Evolutionary conservation across 306 rosid species (phyloP).

Genomic region (Vicia villosa): DNA sequence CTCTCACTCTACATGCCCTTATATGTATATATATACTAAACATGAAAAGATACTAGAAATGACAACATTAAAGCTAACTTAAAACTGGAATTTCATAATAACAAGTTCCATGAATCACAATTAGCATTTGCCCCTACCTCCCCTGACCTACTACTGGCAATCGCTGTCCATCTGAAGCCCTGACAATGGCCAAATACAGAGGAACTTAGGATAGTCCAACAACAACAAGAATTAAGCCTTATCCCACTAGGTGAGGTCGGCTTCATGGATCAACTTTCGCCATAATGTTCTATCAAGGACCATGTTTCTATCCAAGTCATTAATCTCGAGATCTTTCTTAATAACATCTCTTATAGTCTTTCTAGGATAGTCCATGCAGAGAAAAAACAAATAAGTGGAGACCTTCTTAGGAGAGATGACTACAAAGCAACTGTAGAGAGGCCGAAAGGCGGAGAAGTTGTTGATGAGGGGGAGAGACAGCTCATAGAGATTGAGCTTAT

Average conservation of each 20-base stretch:
- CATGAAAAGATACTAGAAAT: neutral
- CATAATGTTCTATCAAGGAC: too few species aligned
- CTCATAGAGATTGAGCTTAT: neutral
- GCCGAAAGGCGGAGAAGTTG: neutral
- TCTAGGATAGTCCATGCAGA: too few species aligned
- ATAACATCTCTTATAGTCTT: too few species aligned
- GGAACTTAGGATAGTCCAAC: neutral
- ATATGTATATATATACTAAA: neutral
- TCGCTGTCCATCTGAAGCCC: neutral
- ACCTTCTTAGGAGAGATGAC: neutral
- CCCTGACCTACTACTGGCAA: neutral
- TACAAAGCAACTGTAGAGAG: neutral
- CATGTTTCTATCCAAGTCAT: too few species aligned
- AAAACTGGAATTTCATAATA: neutral
- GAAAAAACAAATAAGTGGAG: neutral
- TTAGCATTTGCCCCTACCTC: neutral
- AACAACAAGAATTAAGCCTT: too few species aligned
- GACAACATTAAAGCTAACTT: neutral
- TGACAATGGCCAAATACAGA: neutral
- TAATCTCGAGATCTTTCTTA: too few species aligned
- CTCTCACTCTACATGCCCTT: too few species aligned
- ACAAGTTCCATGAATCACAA: neutral
- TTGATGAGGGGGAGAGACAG: neutral
- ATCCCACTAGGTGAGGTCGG: too few species aligned
- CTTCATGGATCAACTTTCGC: too few species aligned